Conservation (phyloP, 2,329 filamentous ascomycete species). For the Cytospora mali region DNA sequence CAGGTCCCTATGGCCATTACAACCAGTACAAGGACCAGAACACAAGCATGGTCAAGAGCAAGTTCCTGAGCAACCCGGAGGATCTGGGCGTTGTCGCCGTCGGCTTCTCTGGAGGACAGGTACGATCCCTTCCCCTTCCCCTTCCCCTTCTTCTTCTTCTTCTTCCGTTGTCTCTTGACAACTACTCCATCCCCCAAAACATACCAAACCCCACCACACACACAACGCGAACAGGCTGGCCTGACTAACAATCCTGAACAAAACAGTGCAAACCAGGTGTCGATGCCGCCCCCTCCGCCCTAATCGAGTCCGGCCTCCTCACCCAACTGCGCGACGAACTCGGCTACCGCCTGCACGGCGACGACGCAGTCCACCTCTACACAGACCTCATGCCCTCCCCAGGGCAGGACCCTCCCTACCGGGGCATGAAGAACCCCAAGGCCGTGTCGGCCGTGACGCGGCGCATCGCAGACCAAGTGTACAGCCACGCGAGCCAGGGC, state of each 20-base stretch:
- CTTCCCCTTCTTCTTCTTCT: slow-evolving; percentile 1
- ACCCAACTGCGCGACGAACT: slow-evolving; percentile 82
- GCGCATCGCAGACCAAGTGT: slow-evolving; percentile 80
- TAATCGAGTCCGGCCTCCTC: slow-evolving; percentile 87
- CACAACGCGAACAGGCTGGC: background rate
- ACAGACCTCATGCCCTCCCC: slow-evolving; percentile 67
- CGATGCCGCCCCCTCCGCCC: slow-evolving; percentile 83
- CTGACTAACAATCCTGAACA: background rate
- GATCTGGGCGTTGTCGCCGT: slow-evolving; percentile 92
- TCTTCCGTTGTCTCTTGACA: slow-evolving; percentile 5
- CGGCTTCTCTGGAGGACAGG: slow-evolving; percentile 95
- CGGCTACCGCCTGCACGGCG: slow-evolving; percentile 84
- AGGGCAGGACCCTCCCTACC: slow-evolving; percentile 71
- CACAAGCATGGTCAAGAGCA: slow-evolving; percentile 59
- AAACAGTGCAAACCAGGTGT: slow-evolving; percentile 83
- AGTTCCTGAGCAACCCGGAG: slow-evolving; percentile 77
- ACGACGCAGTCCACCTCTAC: slow-evolving; percentile 82
- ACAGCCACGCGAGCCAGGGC: slow-evolving; percentile 79
- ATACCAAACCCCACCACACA: background rate
- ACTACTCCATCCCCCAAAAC: background rate
- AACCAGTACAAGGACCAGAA: slow-evolving; percentile 44
- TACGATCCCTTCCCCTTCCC: slow-evolving; percentile 45
- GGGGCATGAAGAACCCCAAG: slow-evolving; percentile 91
- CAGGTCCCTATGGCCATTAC: slow-evolving; percentile 22
- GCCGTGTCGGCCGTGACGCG: slow-evolving; percentile 84